Percentiles rank a stretch among this genome's conserved stretches.
phyloP scores from a whole-genome alignment of 2,329 filamentous ascomycete genomes.

The Monosporascus sp. region DNA sequence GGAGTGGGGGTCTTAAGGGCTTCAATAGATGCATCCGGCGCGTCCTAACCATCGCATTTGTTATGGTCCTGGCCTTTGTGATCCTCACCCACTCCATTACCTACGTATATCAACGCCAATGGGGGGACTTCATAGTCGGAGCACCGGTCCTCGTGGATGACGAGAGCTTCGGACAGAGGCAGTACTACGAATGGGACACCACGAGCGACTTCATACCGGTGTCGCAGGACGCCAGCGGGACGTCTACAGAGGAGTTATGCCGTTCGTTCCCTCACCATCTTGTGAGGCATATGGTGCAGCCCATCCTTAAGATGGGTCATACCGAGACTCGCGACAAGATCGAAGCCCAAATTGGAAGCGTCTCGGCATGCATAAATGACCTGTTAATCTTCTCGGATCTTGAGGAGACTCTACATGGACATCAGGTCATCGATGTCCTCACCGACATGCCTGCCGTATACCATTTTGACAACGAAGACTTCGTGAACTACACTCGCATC shows the following conservation, averaged over 20 bases:
- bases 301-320: slow-evolving; percentile 44
- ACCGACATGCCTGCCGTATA: slow-evolving; percentile 38
- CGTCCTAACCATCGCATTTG: not conserved
- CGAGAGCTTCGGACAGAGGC: slow-evolving; percentile 2
- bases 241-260: slow-evolving; percentile 19
- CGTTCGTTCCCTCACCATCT: slow-evolving; percentile 21
- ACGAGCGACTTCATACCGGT: slow-evolving; percentile 23
- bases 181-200: slow-evolving; percentile 19
- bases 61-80: not conserved
- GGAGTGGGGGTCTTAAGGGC: not conserved
- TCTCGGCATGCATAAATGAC: slow-evolving; percentile 44
- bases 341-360: slow-evolving; percentile 44
- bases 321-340: slow-evolving; percentile 35
- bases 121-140: not conserved
- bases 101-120: not conserved
- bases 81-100: not conserved
- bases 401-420: slow-evolving; percentile 38
- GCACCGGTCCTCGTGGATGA: not conserved
- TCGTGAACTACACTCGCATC: slow-evolving; percentile 37
- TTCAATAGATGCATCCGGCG: not conserved
- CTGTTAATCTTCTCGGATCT: slow-evolving; percentile 48
- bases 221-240: slow-evolving; percentile 8
- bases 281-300: slow-evolving; percentile 19
- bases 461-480: slow-evolving; percentile 28
- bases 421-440: slow-evolving; percentile 40